Evolutionary conservation across 257 asterid species (phyloP).

Genomic region (Solanum corneliomulleri): DNA sequence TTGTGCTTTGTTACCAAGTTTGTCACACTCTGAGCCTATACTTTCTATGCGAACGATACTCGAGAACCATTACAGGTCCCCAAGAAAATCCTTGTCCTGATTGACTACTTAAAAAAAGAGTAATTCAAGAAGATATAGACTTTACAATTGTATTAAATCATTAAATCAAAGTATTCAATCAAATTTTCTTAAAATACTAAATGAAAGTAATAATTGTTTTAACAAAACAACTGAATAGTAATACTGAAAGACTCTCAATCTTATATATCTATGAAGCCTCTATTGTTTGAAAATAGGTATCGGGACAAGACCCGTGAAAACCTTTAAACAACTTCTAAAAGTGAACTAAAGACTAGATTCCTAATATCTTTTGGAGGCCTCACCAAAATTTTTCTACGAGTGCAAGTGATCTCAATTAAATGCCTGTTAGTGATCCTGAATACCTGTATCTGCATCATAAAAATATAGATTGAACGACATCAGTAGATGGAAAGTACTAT

Average conservation of each 20-base stretch:
- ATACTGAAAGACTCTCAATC: not conserved
- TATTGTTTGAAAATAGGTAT: too few species aligned
- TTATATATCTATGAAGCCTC: not conserved
- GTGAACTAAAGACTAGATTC: too few species aligned
- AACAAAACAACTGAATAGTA: not conserved
- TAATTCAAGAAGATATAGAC: not conserved
- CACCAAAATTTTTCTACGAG: not conserved
- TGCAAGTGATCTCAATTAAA: not conserved
- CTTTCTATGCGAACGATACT: fast-evolving
- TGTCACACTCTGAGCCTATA: not conserved
- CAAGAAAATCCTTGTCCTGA: too few species aligned
- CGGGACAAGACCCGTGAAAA: not conserved
- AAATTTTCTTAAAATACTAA: too few species aligned
- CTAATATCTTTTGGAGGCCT: not conserved
- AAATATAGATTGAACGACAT: too few species aligned
- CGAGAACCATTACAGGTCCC: not conserved
- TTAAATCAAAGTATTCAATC: too few species aligned
- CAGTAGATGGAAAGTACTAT: too few species aligned
- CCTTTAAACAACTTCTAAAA: not conserved
- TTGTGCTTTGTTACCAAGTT: not conserved
- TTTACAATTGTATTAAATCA: too few species aligned
- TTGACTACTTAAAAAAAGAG: not conserved
- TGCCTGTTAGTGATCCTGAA: not conserved
- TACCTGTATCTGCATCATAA: too few species aligned
- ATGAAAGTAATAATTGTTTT: not conserved